Base-by-base conservation (phyloP, 441 rosid species). In the Croton laevigatus region DNA sequence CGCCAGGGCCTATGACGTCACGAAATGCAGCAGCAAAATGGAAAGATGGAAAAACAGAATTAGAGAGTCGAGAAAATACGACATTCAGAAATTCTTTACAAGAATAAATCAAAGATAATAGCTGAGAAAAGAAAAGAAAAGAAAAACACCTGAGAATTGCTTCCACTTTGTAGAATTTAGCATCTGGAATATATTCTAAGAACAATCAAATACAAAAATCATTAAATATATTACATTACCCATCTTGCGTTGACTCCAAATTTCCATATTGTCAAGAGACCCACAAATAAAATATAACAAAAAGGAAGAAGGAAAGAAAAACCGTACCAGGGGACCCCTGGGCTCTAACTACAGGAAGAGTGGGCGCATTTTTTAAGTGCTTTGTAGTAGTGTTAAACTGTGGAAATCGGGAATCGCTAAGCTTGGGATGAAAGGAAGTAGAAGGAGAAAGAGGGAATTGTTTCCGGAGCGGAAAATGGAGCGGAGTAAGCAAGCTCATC, bases 111-210 rank as follows among this genome's bases (percentile, higher is more conserved):
- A 23, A 66, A 16, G 17, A 4, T 5, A 27, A 19, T 5, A 51
- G 22, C 52, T 16, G 55, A 65, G 22, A 13, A 20, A 19, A 1
- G 19, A 53, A 32, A 34, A 49, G 32, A 27, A 27, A 27, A 27
- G 32, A 27, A 27, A 27, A 27, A 27, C n/a, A 94, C 97, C 97
- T 90, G 72, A 94, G 63, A 84, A 94, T 86, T 38, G 97, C 97
- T 79, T 94, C 97, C 54, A 94, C 92, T 73, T 89, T 94, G 83
- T 94, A 94, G 77, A 94, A 94, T 53, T 89, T 76, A 7, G 94
- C 84, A 75, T 87, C 97, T n/a, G 95, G 97, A 27, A 81, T 37
- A 46, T 86, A 90, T 65, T 84, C 94, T 84, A 66, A 59, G 11
- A 62, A 70, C 42, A 53, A 79, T 8, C 7, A 66, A 76, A 74